Evolutionary conservation across 768 basidiomycete genomes (phyloP).

Genomic region (Boletus insuetus): DNA sequence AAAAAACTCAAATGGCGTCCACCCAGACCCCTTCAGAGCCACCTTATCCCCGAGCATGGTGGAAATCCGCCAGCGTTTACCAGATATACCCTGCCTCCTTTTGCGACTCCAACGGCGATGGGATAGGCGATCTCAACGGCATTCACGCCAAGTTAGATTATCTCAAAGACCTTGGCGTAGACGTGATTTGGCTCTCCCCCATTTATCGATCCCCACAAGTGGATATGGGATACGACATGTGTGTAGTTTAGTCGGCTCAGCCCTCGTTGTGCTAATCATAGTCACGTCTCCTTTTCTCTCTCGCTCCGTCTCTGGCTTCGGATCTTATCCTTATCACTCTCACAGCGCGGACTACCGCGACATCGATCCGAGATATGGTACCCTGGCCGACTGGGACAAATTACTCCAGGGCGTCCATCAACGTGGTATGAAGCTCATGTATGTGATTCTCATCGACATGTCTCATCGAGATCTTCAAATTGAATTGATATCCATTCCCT

Average conservation of each 20-base stretch:
- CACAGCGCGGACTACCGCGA: slow-evolving; percentile 61
- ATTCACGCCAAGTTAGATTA: slow-evolving; percentile 66
- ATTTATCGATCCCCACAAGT: slow-evolving; percentile 67
- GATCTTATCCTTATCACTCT: slow-evolving; percentile 14
- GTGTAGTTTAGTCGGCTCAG: slow-evolving; percentile 8
- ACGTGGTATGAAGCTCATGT: slow-evolving; percentile 72
- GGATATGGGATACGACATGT: slow-evolving; percentile 79
- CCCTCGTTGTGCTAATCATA: too few relatives aligned
- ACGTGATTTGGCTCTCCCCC: slow-evolving; percentile 58
- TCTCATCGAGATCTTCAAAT: slow-evolving; percentile 17
- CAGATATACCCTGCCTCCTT: slow-evolving; percentile 74
- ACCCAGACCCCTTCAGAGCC: slow-evolving; percentile 7
- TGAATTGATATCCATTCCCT: slow-evolving; percentile 2
- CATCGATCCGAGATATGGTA: slow-evolving; percentile 65
- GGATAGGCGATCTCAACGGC: slow-evolving; percentile 66
- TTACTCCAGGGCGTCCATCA: slow-evolving; percentile 53
- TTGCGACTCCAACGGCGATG: slow-evolving; percentile 70
- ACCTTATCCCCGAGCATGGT: slow-evolving; percentile 41
- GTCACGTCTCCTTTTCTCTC: neutral
- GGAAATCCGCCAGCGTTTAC: slow-evolving; percentile 58
- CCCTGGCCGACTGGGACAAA: slow-evolving; percentile 56
- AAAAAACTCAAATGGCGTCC: slow-evolving; percentile 6
- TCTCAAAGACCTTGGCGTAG: slow-evolving; percentile 62
- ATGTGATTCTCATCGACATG: slow-evolving; percentile 18
- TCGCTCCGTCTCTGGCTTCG: neutral